Evolutionary conservation across 768 basidiomycete genomes (phyloP).

Genomic region (Lentinula guzmanii): DNA sequence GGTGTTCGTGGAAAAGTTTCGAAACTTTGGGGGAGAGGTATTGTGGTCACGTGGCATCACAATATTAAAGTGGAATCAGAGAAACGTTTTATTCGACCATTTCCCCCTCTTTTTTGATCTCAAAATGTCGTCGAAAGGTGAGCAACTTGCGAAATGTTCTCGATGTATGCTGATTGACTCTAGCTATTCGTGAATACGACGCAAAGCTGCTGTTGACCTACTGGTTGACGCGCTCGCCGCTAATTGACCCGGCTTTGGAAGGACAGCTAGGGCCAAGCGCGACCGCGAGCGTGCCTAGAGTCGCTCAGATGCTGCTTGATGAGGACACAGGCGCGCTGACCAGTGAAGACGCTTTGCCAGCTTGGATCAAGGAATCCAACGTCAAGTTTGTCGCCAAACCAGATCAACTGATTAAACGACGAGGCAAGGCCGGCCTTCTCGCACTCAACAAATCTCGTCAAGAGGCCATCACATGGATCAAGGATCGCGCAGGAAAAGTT

Average conservation of each 20-base stretch:
- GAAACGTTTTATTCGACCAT: not conserved
- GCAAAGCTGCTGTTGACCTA: conserved; percentile 97
- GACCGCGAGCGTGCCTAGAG: conserved; percentile 47
- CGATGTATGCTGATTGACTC: conserved; percentile 11
- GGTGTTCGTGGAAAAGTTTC: not conserved
- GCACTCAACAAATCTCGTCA: conserved; percentile 91
- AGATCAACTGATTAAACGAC: conserved; percentile 98
- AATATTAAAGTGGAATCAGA: not conserved
- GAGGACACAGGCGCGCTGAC: conserved; percentile 52
- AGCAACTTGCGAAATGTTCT: not conserved
- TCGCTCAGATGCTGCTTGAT: conserved; percentile 89
- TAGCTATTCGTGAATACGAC: conserved; percentile 92
- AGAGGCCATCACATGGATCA: conserved; percentile 84
- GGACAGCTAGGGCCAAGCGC: conserved; percentile 23
- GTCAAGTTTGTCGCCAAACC: conserved; percentile 92
- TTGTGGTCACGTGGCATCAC: not conserved
- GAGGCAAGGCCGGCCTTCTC: conserved; percentile 96
- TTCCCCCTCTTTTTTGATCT: not conserved
- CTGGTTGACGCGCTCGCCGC: conserved; percentile 90
- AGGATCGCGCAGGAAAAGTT: conserved; percentile 84
- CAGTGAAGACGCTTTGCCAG: conserved; percentile 20
- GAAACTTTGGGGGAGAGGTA: not conserved
- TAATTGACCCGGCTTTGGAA: conserved; percentile 37
- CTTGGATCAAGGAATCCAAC: conserved; percentile 6
- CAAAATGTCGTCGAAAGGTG: conserved; percentile 12